Percentiles rank a stretch among this genome's conserved stretches.
These are phyloP conservation scores for Talaromyces proteolyticus DNA, from an alignment of 495 filamentous ascomycete species.

Conservation along the genomic window DNA sequence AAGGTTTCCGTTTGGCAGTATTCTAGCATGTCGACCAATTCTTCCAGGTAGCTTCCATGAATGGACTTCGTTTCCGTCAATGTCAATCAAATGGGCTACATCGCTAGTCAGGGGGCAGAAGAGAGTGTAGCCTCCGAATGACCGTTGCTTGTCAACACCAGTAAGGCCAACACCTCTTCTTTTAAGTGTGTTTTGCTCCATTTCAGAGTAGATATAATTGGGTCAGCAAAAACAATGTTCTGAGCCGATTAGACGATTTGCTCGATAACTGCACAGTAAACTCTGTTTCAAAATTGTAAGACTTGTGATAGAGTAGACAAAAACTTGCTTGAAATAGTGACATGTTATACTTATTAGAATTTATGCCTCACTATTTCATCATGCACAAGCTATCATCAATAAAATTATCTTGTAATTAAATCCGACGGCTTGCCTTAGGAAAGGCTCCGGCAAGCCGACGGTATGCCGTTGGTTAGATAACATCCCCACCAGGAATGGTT, in stretches of 20 bases:
- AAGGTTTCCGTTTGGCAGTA: conserved; percentile 35
- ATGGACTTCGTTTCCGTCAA: conserved; percentile 35
- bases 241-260: not conserved
- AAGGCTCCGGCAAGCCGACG: conserved; percentile 1
- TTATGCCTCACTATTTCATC: not conserved
- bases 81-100: conserved; percentile 33
- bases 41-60: conserved; percentile 36
- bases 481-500: not conserved
- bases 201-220: conserved; percentile 6
- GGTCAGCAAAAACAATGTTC: not conserved
- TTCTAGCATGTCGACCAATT: conserved; percentile 33
- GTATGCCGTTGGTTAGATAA: conserved; percentile 5
- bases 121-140: conserved; percentile 37
- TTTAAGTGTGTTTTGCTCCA: conserved; percentile 38
- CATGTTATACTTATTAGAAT: not conserved
- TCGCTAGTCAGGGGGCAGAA: conserved; percentile 35
- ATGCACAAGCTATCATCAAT: not conserved
- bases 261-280: not conserved
- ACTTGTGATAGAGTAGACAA: not conserved
- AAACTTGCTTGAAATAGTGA: not conserved
- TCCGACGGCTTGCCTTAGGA: not conserved
- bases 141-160: conserved; percentile 29
- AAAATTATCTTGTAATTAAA: not conserved
- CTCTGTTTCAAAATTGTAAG: not conserved
- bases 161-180: conserved; percentile 37